These are phyloP conservation scores for Lecanicillium sp. DNA, from an alignment of 2,329 filamentous ascomycete species.

Conservation along the genomic window DNA sequence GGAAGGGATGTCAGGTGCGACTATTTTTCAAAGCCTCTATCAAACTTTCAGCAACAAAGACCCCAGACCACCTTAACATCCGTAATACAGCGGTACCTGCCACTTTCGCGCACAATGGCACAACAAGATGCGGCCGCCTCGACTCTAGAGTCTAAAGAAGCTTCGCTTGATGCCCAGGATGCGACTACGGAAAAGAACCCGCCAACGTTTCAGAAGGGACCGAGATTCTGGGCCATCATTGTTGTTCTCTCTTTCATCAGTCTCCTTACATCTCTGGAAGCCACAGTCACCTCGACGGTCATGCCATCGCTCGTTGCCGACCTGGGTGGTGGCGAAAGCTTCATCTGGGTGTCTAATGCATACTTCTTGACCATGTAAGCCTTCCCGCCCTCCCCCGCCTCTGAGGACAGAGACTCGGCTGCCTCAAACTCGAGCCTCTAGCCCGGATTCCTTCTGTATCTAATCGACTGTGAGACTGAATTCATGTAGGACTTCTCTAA, in stretches of 20 bases:
- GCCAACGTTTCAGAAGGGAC: neutral
- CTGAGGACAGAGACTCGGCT: too few species aligned
- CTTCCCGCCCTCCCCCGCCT: neutral
- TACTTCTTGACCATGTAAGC: conserved; percentile 17
- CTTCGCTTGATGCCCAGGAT: neutral
- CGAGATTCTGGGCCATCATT: conserved; percentile 12
- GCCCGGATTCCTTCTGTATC: neutral
- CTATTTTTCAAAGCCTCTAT: too few species aligned
- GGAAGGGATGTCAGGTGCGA: too few species aligned
- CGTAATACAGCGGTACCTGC: too few species aligned
- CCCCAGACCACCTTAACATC: too few species aligned
- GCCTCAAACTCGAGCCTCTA: too few species aligned
- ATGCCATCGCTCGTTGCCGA: conserved; percentile 15
- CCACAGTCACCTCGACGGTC: conserved; percentile 17
- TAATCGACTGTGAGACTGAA: conserved; percentile 4
- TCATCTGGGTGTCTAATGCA: conserved; percentile 19
- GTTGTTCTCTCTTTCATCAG: conserved; percentile 11
- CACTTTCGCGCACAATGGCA: too few species aligned
- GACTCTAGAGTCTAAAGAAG: neutral
- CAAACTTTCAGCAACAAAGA: too few species aligned
- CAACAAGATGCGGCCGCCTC: neutral
- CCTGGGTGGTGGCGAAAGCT: conserved; percentile 12
- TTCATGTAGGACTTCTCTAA: conserved; percentile 14
- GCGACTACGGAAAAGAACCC: neutral
- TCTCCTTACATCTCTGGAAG: conserved; percentile 17